Conservation (phyloP, 495 filamentous ascomycete genomes). For the Neurospora sp. region DNA sequence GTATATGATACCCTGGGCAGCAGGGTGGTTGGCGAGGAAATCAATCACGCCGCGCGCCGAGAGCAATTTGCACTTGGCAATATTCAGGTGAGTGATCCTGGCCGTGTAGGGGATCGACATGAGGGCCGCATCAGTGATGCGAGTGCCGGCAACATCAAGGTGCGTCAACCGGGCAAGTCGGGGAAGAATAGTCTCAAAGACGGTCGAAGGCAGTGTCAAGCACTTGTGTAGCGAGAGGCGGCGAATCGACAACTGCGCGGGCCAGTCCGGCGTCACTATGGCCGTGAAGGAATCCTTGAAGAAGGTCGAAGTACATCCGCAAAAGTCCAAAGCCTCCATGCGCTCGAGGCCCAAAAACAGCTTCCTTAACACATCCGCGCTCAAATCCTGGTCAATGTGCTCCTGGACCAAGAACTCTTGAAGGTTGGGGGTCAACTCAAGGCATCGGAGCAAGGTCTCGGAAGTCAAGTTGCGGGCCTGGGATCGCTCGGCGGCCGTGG, state of each 20-base stretch:
- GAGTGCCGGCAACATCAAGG: conserved; percentile 71
- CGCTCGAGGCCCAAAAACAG: conserved; percentile 64
- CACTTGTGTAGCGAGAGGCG: conserved; percentile 77
- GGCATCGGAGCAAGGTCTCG: conserved; percentile 61
- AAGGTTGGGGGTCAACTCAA: conserved; percentile 66
- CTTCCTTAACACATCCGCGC: conserved; percentile 56
- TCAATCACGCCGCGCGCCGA: conserved; percentile 57
- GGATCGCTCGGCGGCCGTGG: conserved; percentile 67
- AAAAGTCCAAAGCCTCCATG: conserved; percentile 66
- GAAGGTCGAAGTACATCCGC: conserved; percentile 58
- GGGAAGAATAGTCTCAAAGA: conserved; percentile 63
- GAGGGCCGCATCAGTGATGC: conserved; percentile 64
- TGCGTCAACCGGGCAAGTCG: conserved; percentile 63
- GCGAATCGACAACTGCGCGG: conserved; percentile 46
- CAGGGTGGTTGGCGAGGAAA: conserved; percentile 65
- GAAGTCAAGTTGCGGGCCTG: conserved; percentile 76
- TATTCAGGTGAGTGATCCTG: conserved; percentile 66
- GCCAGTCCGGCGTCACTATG: conserved; percentile 31
- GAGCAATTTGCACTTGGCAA: conserved; percentile 65
- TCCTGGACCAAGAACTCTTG: conserved; percentile 78
- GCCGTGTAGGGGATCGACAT: conserved; percentile 62
- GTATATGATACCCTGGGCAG: conserved; percentile 56
- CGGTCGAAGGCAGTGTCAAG: conserved; percentile 55
- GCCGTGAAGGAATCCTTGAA: conserved; percentile 53
- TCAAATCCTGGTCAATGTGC: conserved; percentile 71